Conservation (phyloP, 2,329 filamentous ascomycete genomes). For the Ceratocystiopsis sp. region DNA sequence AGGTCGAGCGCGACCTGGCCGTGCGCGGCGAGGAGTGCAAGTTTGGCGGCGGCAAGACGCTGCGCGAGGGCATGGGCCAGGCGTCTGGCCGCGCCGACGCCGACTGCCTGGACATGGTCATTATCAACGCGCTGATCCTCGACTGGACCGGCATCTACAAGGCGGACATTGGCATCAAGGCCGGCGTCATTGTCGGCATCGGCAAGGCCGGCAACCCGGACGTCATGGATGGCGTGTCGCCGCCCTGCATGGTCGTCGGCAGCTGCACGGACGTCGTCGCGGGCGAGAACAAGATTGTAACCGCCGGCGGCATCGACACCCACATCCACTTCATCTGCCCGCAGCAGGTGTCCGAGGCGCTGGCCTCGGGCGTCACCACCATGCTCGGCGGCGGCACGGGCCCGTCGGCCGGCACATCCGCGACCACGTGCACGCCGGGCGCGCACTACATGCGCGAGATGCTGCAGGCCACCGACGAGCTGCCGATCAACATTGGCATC, state of each 20-base stretch:
- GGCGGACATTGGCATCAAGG: slow-evolving; percentile 85
- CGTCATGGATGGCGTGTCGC: slow-evolving; percentile 75
- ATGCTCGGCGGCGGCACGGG: slow-evolving; percentile 84
- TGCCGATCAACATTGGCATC: slow-evolving; percentile 79
- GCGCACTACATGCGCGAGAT: slow-evolving; percentile 71
- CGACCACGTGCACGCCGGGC: slow-evolving; percentile 85
- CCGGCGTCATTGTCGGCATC: slow-evolving; percentile 72
- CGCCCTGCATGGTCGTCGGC: slow-evolving; percentile 58
- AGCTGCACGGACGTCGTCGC: slow-evolving; percentile 85
- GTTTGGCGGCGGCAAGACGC: slow-evolving; percentile 86
- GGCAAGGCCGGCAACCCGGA: slow-evolving; percentile 97
- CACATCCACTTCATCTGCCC: slow-evolving; percentile 94
- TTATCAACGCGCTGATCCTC: slow-evolving; percentile 78
- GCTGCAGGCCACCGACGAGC: slow-evolving; percentile 66
- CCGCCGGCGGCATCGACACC: slow-evolving; percentile 74
- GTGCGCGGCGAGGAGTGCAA: slow-evolving; percentile 84
- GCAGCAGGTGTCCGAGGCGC: slow-evolving; percentile 70
- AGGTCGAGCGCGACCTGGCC: slow-evolving; percentile 74
- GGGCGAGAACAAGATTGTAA: slow-evolving; percentile 78
- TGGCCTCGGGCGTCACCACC: slow-evolving; percentile 76
- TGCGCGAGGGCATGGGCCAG: slow-evolving; percentile 92
- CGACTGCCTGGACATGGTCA: slow-evolving; percentile 65
- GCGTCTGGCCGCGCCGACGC: slow-evolving; percentile 57
- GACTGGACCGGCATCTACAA: slow-evolving; percentile 93
- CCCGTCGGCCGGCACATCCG: slow-evolving; percentile 77